Conservation (phyloP, 2,329 filamentous ascomycete genomes). For the Ophiostoma ulmi region DNA sequence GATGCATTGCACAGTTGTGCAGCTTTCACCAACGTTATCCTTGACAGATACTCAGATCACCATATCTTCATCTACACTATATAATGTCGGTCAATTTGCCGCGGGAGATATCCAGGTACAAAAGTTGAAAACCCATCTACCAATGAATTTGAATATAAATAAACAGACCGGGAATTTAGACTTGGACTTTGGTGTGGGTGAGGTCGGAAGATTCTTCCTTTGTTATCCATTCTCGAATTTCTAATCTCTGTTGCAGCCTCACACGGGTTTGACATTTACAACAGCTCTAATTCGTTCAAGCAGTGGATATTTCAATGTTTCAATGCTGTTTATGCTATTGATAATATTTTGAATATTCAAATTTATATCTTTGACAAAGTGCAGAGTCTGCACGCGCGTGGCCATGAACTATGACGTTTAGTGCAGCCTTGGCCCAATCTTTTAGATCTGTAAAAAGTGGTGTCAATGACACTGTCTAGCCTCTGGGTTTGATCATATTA, state of each 20-base stretch:
- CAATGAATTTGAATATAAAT: neutral
- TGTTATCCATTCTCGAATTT: neutral
- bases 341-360: neutral
- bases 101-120: neutral
- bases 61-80: neutral
- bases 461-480: neutral
- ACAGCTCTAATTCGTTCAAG: neutral
- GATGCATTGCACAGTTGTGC: neutral
- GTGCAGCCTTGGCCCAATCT: conserved; percentile 1
- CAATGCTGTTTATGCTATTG: neutral
- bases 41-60: neutral
- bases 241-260: neutral
- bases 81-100: neutral
- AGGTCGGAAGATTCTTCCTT: neutral
- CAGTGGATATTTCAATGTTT: neutral
- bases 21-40: neutral
- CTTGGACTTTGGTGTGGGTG: neutral
- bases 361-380: neutral
- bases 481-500: neutral
- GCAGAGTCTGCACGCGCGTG: neutral
- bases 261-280: neutral
- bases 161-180: neutral
- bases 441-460: neutral
- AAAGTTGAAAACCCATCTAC: neutral
- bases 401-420: neutral